Evolutionary conservation across 805 yeast genomes (phyloP).

Genomic region (Wickerhamomyces strasburgensis): DNA sequence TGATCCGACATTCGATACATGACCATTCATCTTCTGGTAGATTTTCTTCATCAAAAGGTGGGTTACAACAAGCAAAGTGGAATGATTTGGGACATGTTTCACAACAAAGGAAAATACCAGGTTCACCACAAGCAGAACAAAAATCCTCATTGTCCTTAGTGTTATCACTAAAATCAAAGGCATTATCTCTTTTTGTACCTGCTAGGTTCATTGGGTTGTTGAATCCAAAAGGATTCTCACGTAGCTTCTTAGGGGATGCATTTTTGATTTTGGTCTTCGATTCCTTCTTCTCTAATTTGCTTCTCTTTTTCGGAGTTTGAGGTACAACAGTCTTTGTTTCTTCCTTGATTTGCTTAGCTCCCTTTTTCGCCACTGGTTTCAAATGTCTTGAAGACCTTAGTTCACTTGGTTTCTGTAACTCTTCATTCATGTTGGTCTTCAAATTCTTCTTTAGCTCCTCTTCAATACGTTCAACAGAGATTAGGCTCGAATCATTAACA

Average conservation of each 20-base stretch:
- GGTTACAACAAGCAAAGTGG: conserved; percentile 87
- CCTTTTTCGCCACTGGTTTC: conserved; percentile 5
- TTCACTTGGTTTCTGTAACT: conserved; percentile 19
- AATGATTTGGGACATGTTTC: conserved; percentile 90
- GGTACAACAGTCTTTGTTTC: conserved; percentile 7
- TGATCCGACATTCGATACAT: conserved; percentile 68
- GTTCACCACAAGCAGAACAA: conserved; percentile 85
- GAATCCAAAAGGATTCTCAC: conserved; percentile 42
- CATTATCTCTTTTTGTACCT: conserved; percentile 28
- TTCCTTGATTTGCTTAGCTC: conserved; percentile 8
- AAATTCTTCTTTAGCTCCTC: conserved; percentile 4
- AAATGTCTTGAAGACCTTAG: conserved; percentile 10
- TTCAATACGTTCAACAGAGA: conserved; percentile 12
- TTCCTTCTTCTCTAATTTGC: conserved; percentile 4
- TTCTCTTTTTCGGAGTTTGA: conserved; percentile 12
- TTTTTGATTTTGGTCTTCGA: conserved; percentile 23
- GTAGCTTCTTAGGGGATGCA: conserved; percentile 25
- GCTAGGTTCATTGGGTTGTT: conserved; percentile 29
- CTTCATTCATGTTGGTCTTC: conserved; percentile 17
- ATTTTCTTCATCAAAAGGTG: conserved; percentile 71
- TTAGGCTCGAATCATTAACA: conserved; percentile 5
- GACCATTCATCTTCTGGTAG: conserved; percentile 90
- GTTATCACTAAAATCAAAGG: conserved; percentile 26
- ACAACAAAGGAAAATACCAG: conserved; percentile 89
- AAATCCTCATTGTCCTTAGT: conserved; percentile 70